These are phyloP conservation scores for Setaria italica DNA, from an alignment of 202 grass and related monocot species.

Conservation along the genomic window DNA sequence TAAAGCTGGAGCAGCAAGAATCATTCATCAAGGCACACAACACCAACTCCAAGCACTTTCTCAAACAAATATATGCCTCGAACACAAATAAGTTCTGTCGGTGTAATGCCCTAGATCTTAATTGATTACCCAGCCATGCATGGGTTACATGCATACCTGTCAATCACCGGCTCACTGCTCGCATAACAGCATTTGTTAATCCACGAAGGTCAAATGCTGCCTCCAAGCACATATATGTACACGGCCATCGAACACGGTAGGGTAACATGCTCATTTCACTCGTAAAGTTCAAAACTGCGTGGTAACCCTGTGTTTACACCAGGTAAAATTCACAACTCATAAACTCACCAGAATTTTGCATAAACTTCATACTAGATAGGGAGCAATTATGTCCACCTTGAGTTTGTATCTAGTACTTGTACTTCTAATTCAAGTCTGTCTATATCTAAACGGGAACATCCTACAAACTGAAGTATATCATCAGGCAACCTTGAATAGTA, in stretches of 20 bases:
- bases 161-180: not conserved
- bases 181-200: slow-evolving; percentile 35
- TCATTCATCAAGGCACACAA: slow-evolving; percentile 46
- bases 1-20: slow-evolving; percentile 36
- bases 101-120: slow-evolving; percentile 41
- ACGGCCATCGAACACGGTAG: not conserved
- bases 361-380: not conserved
- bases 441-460: not conserved
- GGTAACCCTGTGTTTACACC: not conserved
- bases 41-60: slow-evolving; percentile 14
- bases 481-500: not conserved
- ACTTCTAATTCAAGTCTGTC: not conserved
- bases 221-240: not conserved
- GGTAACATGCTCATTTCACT: slow-evolving; percentile 23
- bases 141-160: not conserved
- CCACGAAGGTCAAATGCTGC: slow-evolving; percentile 28
- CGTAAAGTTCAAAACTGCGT: not conserved
- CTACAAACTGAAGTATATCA: not conserved
- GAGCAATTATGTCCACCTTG: no score
- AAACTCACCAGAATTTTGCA: not conserved
- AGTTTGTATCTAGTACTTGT: not conserved
- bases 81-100: slow-evolving; percentile 16
- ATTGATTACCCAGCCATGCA: slow-evolving; percentile 14
- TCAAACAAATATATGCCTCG: slow-evolving; percentile 15
- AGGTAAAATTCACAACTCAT: not conserved